Conservation (phyloP, 2,329 filamentous ascomycete genomes). For the Keithomyces neogunnii region DNA sequence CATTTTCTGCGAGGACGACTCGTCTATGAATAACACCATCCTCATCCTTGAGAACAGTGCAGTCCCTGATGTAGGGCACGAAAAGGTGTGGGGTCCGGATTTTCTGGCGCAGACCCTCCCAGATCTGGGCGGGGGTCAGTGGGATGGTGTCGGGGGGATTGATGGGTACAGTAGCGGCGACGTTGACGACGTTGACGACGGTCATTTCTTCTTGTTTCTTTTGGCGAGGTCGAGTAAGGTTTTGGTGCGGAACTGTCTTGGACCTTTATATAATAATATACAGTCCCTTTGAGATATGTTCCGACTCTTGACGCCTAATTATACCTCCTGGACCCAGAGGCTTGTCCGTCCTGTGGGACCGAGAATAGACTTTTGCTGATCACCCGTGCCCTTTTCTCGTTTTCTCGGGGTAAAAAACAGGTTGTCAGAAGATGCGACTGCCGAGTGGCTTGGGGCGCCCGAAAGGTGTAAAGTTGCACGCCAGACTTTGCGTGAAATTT, state of each 20-base stretch:
- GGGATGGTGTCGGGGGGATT: constrained; percentile 18
- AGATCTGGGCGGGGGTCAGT: constrained; percentile 13
- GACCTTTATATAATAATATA: no score
- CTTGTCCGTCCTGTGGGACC: no score
- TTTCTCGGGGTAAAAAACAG: no score
- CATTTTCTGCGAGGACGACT: constrained; percentile 13
- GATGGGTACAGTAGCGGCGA: constrained; percentile 20
- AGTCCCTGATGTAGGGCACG: constrained; percentile 14
- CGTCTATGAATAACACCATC: constrained; percentile 10
- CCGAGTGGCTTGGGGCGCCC: no score
- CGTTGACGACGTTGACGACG: background rate
- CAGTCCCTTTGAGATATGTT: no score
- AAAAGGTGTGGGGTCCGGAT: constrained; percentile 19
- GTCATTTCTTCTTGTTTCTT: background rate
- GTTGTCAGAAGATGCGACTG: no score
- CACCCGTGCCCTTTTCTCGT: no score
- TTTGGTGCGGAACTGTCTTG: background rate
- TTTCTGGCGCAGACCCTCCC: constrained; percentile 20
- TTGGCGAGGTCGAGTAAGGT: constrained; percentile 16
- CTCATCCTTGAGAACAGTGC: background rate
- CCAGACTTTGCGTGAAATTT: no score
- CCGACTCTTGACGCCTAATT: no score
- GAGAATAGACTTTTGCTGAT: no score
- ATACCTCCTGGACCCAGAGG: no score
- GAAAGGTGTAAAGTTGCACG: no score